Evolutionary conservation across 2,329 filamentous ascomycete species (phyloP), one percentile per base, ranked within the genome.

Genomic region (Tolypocladium ophioglossoides): DNA sequence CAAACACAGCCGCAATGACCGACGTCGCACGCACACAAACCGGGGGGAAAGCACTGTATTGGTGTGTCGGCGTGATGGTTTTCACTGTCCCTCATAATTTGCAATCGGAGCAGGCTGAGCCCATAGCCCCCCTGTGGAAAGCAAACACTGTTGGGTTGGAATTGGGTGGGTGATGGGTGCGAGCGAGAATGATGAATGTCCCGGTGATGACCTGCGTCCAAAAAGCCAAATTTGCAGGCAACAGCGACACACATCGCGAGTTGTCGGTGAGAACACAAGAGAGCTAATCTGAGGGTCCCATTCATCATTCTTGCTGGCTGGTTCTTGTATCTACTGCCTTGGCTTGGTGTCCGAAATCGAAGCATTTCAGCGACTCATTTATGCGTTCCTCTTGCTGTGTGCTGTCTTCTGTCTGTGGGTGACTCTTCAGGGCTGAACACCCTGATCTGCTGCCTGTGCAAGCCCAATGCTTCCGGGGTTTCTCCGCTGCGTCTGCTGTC

Each of bases 201-300:
- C 74, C 74, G 58, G 67, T 78, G 76, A 78, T 78, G 76, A 78
- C 70, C 62, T 73, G 67, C 62, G 70, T 73, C 76, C 76, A 78
- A 78, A 76, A 77, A 78, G 76, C 76, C 76, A 78, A 78, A 78
- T 75, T 78, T 78, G 75, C 73, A 78, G 75, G 64, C 73, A 77
- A 66, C 70, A 72, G 70, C 69, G 61, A 59, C 47, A 50, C 55
- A 54, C 55, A 38, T 52, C 60, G 64, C 68, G 73, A 61, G 74
- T 77, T 77, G 74, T 69, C 74, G 58, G 56, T 78, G 76, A 77
- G 76, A 78, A 78, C 74, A 67, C 63, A 69, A 74, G 76, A 78
- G 75, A 78, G 75, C 76, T 78, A 76, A 78, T 78, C 75, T 78
- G 76, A 78, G 76, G 75, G 75, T 64, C 63, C 61, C 30, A 52